Base-by-base conservation (phyloP, 2,329 filamentous ascomycete genomes). In the Fusarium mexicanum region DNA sequence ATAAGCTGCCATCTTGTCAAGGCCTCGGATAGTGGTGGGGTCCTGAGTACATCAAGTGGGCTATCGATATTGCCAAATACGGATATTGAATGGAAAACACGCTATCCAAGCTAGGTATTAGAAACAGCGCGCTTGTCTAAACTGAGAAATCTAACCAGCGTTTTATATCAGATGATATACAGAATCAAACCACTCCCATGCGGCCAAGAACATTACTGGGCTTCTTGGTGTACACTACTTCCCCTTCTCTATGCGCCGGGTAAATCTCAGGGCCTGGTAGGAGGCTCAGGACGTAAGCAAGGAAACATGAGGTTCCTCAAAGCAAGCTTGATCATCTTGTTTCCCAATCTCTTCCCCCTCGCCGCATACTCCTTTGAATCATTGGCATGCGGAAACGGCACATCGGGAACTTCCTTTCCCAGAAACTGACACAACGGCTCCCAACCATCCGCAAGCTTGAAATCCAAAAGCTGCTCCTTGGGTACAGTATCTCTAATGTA, bases 371-470 rank as follows among this genome's bases (percentile, higher is more conserved):
- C 70, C 7, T 58, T 67, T 3, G 57, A 43, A 4, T 80, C 78
- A 24, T 82, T 82, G 1, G 75, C 60, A 33, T 74, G 74, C 1
- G 81, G 81, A 40, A 81, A 81, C n/a, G 69, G 69, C 5, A 68
- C 71, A 4, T 72, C 60, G 0, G 81, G 82, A 13, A 80, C 59
- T 2, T 79, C 35, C 64, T 81, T 82, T 0, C 78, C 80, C 20
- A 84, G 44, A 29, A 84, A 83, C 6, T 63, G 46, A 26, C 82
- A 83, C 11, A 84, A 50, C 3, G 83, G 79, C 31, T 69, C 75
- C 81, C 82, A 83, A 3, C 80, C 83, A 17, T 79, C 74, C 5
- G 64, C 60, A 6, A 81, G 54, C 26, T 75, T 68, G 24, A 73
- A 82, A 26, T 82, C 77, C n/a, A 84, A 64, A 17, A 84, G 67